Evolutionary conservation across 1,284 basidiomycete genomes (phyloP), one percentile per base, ranked within the genome.

Genomic region (Psilocybe mexicana): DNA sequence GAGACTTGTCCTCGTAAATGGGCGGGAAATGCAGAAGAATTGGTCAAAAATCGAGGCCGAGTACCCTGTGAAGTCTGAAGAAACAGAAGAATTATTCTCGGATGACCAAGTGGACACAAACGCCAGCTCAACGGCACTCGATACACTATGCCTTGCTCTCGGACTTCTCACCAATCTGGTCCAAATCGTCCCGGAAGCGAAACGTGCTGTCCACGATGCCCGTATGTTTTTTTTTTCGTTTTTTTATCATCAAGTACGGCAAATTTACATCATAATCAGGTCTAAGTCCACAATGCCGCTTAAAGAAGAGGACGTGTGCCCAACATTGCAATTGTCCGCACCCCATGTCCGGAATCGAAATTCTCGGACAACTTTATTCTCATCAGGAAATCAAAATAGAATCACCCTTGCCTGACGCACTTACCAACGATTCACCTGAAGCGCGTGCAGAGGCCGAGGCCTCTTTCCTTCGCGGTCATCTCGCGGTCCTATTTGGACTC

Each of bases 81-180:
- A 61, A 40, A 61, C 64, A 18, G 65, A 66, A 33, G 66, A 62
- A 26, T 50, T 50, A 4, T 7, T 18, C 12, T 46, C 30, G 11
- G 57, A 59, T 28, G 53, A 55, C 2, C 30, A 8, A 43, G 65
- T 62, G 53, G 50, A 63, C 43, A 50, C 44, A 12, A 63, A 54
- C 0, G 66, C 64, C 4, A 62, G 69, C 14, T 64, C 64, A 8
- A 74, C 80, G 49, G 71, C 79, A 2, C 75, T 88, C 18, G 90
- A 92, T 67, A 76, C 79, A 43, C 72, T 90, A 2, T 92, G 88
- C 69, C 82, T 92, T 25, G 79, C 83, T 5, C 76, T 92, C 1
- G 90, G 86, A 1, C 71, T 91, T 6, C 72, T 91, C 52, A 89
- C 88, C 46, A 91, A 91, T 69, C 74, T 91, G 43, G 82, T 88